These are phyloP conservation scores for Urostyla sp. DNA, from an alignment of 73 alveolate genomes.

Conservation along the genomic window DNA sequence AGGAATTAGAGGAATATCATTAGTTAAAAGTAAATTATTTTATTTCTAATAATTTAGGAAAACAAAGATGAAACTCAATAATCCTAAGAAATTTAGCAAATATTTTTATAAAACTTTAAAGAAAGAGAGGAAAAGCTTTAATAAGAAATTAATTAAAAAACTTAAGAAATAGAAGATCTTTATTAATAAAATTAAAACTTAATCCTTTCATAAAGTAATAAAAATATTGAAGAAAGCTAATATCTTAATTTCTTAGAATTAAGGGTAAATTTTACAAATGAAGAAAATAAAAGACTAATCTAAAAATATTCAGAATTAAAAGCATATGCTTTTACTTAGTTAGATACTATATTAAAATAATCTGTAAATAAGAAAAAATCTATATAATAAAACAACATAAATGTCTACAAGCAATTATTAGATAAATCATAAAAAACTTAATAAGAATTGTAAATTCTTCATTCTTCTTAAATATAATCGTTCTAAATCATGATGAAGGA, in stretches of 20 bases:
- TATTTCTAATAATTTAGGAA: neutral
- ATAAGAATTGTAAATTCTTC: neutral
- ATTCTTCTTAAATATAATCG: neutral
- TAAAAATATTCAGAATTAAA: slow-evolving; percentile 32
- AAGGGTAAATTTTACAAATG: neutral
- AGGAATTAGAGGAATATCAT: slow-evolving; percentile 32
- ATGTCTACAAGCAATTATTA: slow-evolving; percentile 28
- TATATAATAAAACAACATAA: slow-evolving; percentile 6
- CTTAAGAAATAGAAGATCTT: neutral
- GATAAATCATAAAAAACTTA: slow-evolving; percentile 19
- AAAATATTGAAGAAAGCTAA: neutral
- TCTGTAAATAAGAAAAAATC: neutral
- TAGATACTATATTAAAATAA: neutral
- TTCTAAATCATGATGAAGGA: neutral
- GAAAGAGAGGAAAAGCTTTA: slow-evolving; percentile 43
- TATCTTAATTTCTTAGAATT: slow-evolving; percentile 18
- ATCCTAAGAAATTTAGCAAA: neutral
- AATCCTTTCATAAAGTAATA: neutral
- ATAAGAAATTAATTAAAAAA: neutral
- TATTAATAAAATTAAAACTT: slow-evolving; percentile 4
- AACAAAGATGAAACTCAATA: neutral
- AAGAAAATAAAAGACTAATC: slow-evolving; percentile 36
- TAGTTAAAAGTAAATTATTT: neutral
- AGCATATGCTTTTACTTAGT: slow-evolving; percentile 2
- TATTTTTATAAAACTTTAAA: neutral